Conservation (phyloP, 2,329 filamentous ascomycete species). For the Aspergillus brunneoviolaceus region DNA sequence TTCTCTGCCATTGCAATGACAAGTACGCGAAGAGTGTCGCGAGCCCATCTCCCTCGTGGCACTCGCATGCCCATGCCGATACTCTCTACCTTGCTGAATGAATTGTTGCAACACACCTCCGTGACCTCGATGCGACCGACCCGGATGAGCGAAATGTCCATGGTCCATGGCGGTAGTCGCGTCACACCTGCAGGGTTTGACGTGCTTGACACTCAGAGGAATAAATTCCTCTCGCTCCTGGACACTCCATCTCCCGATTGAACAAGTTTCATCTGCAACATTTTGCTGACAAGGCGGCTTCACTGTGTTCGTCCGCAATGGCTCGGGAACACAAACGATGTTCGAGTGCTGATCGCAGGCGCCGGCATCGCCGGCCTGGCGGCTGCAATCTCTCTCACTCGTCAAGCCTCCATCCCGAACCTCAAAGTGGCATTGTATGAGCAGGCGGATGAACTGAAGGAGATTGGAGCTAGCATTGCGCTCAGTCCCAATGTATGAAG, state of each 20-base stretch:
- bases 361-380: conserved; percentile 53
- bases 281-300: background rate
- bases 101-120: no score
- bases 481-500: conserved; percentile 49
- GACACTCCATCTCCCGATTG: background rate
- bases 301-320: background rate
- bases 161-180: background rate
- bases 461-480: no score
- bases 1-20: no score
- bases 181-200: conserved; percentile 17
- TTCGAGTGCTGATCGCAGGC: conserved; percentile 50
- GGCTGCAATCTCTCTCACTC: conserved; percentile 46
- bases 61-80: no score
- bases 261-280: no score
- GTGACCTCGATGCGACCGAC: background rate
- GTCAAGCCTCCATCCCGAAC: conserved; percentile 13
- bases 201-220: conserved; percentile 14
- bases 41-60: no score
- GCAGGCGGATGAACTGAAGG: conserved; percentile 37
- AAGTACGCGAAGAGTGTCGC: no score
- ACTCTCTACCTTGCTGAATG: no score
- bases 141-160: no score
- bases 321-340: background rate
- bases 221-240: background rate
- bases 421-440: conserved; percentile 54